phyloP scores from a whole-genome alignment of 2,329 filamentous ascomycete genomes.

The Aspergillus nomiae region DNA sequence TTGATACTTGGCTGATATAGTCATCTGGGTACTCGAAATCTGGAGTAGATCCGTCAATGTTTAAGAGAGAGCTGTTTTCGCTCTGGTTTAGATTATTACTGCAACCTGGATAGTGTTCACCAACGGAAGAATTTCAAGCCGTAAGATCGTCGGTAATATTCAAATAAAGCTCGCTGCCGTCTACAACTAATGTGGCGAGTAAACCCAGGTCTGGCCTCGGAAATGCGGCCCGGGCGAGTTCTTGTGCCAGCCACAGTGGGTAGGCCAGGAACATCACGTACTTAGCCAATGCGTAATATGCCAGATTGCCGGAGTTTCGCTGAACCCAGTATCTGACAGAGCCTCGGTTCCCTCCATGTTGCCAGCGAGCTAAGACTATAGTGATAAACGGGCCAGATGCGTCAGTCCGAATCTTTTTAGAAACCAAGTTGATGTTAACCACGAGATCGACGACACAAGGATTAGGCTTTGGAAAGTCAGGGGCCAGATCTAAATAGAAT shows the following conservation, averaged over 20 bases:
- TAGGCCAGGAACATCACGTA: constrained; percentile 4
- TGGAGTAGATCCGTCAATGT: constrained; percentile 5
- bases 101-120: constrained; percentile 2
- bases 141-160: constrained; percentile 6
- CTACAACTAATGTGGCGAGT: constrained; percentile 4
- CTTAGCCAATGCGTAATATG: constrained; percentile 10
- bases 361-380: constrained; percentile 2
- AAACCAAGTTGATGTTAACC: too few species aligned
- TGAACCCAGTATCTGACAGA: constrained; percentile 6
- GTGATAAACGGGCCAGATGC: neutral
- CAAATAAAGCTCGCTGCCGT: constrained; percentile 4
- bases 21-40: neutral
- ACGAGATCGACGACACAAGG: constrained; percentile 5
- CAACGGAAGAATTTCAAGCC: neutral
- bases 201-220: neutral
- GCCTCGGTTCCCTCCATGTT: neutral
- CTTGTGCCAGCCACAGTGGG: neutral
- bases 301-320: constrained; percentile 8
- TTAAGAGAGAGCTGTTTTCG: constrained; percentile 2
- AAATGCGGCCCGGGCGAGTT: neutral
- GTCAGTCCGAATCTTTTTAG: neutral
- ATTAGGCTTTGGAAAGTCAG: constrained; percentile 1
- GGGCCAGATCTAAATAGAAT: constrained; percentile 9
- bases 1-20: constrained; percentile 5
- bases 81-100: neutral